Base-by-base conservation (phyloP, 768 basidiomycete species). In the Gloeopeniophorella convolvens region DNA sequence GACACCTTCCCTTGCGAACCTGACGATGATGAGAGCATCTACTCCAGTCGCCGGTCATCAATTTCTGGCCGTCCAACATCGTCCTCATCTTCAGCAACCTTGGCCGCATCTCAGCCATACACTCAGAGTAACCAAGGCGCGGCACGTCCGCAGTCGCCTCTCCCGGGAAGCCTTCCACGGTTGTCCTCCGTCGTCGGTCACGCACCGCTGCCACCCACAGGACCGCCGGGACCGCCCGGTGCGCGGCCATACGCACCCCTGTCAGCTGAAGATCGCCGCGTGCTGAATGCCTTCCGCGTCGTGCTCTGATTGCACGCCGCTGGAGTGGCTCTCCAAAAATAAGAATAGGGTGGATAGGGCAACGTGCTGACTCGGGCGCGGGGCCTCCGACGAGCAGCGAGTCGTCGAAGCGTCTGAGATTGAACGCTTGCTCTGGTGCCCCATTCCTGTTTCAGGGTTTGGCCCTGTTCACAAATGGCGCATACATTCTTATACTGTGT, bases 201-300 rank as follows among this genome's bases (percentile, higher is more conserved):
- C 11, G 23, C 52, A 15, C 57, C 55, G 7, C 32, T 36, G 7
- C 16, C 43, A 13, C 61, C 32, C 32, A 46, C 20, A 47, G 52
- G 37, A 42, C 41, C 54, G 23, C 47, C 46, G 12, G 34, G 41
- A n/a, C 55, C 58, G 12, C 41, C 48, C 8, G 32, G 34, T 21
- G 36, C 55, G 18, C 55, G 57, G 39, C 58, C 54, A 16, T 66
- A 66, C 52, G 61, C 56, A 5, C 65, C 65, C 10, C 62, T 66
- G 35, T 67, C 67, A 3, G 57, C 65, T 4, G 67, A 68, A 48
- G 67, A 68, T 45, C 62, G 65, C 32, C 62, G 65, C 31, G 67
- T 65, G 13, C 48, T 68, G 7, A 65, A 63, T 44, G 62, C 66
- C 37, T 68, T 68, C 59, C 66, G 67, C 10, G 55, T 68, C 13